Evolutionary conservation across 1,139 yeast genomes (phyloP).

Genomic region (Magnusiomyces suaveolens): DNA sequence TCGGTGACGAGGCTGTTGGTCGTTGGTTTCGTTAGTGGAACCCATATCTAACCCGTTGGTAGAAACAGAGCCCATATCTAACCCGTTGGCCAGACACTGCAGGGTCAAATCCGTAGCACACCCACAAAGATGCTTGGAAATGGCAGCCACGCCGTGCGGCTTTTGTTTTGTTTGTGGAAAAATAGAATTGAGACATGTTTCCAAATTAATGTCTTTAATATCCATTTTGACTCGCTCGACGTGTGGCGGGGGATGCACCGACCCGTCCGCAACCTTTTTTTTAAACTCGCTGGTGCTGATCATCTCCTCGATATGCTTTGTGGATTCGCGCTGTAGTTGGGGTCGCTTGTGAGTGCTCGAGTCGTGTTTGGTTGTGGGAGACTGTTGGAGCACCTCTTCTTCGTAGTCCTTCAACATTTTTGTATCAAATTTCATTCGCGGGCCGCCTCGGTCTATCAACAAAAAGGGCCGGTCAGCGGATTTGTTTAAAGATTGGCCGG

Average conservation of each 20-base stretch:
- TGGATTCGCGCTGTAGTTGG: background rate
- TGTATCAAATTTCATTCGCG: constrained; percentile 67
- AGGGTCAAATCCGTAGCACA: constrained; percentile 85
- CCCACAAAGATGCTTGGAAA: constrained; percentile 87
- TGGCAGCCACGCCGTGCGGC: constrained; percentile 39
- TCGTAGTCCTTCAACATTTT: constrained; percentile 50
- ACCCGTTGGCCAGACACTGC: constrained; percentile 49
- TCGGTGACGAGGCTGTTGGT: background rate
- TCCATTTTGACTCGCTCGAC: constrained; percentile 58
- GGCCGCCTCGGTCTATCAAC: constrained; percentile 67
- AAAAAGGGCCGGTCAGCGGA: constrained; percentile 37
- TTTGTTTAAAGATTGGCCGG: background rate
- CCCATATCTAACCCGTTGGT: constrained; percentile 33
- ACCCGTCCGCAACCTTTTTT: constrained; percentile 9
- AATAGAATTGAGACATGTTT: constrained; percentile 32
- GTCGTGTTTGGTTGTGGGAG: background rate
- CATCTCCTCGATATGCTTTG: background rate
- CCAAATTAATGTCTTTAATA: constrained; percentile 62
- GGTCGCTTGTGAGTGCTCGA: background rate
- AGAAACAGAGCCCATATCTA: background rate
- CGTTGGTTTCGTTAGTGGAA: constrained; percentile 14
- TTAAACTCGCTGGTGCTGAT: background rate
- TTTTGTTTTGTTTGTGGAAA: background rate
- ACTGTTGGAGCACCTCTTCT: constrained; percentile 15
- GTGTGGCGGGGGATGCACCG: constrained; percentile 26